These are phyloP conservation scores for Betula pendula DNA, from an alignment of 306 rosid species.

Conservation along the genomic window DNA sequence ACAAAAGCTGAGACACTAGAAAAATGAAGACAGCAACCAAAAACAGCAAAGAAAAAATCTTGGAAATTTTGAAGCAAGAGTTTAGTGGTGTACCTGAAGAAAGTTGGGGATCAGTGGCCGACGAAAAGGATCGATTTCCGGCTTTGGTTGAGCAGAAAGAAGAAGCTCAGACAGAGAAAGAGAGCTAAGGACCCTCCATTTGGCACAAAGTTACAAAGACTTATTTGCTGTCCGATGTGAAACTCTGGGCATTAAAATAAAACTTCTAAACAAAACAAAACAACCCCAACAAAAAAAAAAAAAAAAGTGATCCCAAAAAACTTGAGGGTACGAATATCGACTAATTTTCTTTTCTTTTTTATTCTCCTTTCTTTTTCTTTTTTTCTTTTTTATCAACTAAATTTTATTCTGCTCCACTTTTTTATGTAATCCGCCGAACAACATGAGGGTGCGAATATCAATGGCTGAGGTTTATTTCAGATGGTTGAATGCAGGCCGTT, in stretches of 20 bases:
- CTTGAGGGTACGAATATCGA: background rate
- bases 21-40: constrained; percentile 1
- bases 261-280: constrained; percentile 28
- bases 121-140: constrained; percentile 29
- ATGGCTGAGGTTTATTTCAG: background rate
- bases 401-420: constrained; percentile 1
- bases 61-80: background rate
- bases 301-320: background rate
- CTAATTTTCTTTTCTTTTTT: background rate
- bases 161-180: constrained; percentile 21
- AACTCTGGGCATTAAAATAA: constrained; percentile 61
- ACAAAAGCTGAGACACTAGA: constrained; percentile 13
- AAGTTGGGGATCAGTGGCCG: constrained; percentile 37
- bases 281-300: constrained; percentile 3
- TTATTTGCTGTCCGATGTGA: constrained; percentile 56
- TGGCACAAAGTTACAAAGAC: constrained; percentile 58
- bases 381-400: background rate
- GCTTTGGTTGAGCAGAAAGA: constrained; percentile 27
- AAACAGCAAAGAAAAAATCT: background rate
- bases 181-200: constrained; percentile 68
- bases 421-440: constrained; percentile 39
- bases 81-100: constrained; percentile 50
- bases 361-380: too few species aligned
- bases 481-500: constrained; percentile 7
- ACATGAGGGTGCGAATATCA: constrained; percentile 1